phyloP scores from a whole-genome alignment of 106 monocot genomes.

The Acanthochlamys bracteata region DNA sequence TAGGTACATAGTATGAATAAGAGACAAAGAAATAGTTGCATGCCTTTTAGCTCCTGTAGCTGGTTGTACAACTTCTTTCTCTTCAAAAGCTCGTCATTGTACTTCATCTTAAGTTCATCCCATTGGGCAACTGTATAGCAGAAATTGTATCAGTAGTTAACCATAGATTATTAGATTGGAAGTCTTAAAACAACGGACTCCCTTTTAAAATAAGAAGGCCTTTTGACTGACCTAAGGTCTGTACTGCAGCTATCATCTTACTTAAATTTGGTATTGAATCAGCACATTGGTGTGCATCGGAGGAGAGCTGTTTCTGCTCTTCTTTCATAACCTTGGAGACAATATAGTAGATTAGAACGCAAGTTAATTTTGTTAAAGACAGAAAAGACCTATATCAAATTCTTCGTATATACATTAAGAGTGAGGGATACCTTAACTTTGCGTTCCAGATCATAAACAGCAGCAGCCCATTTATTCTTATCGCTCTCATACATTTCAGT shows the following conservation, averaged over 20 bases:
- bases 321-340: constrained; percentile 42
- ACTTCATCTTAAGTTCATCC: constrained; percentile 74
- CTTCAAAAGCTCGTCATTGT: constrained; percentile 63
- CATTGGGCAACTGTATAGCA: constrained; percentile 52
- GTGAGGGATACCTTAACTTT: constrained; percentile 50
- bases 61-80: constrained; percentile 68
- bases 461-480: constrained; percentile 41
- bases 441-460: constrained; percentile 42
- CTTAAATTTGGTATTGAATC: constrained; percentile 62
- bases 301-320: constrained; percentile 53
- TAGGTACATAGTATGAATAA: too few species aligned
- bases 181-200: constrained; percentile 6
- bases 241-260: constrained; percentile 61
- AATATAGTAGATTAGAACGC: background rate
- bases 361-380: background rate
- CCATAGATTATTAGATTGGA: background rate
- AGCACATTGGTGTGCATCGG: constrained; percentile 64
- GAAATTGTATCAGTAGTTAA: too few species aligned
- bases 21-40: background rate
- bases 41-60: constrained; percentile 76
- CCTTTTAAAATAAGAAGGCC: background rate
- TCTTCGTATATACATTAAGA: background rate
- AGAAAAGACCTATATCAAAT: background rate
- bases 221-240: constrained; percentile 49
- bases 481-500: constrained; percentile 44